Conservation (phyloP, 1,139 yeast species). For the Diutina ranongensis region DNA sequence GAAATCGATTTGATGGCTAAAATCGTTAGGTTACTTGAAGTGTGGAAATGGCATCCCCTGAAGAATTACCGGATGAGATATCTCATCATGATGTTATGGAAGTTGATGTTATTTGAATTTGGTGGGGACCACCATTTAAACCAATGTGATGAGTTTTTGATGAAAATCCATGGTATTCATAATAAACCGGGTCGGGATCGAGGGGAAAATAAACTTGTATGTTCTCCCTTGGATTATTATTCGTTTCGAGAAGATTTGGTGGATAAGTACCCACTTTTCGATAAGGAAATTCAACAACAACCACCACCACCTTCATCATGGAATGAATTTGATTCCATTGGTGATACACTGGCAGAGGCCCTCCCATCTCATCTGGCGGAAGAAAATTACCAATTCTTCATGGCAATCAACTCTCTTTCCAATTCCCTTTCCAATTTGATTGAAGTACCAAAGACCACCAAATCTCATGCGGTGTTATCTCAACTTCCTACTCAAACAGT, state of each 20-base stretch:
- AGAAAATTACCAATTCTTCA: conserved; percentile 20
- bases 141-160: conserved; percentile 39
- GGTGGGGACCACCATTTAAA: conserved; percentile 41
- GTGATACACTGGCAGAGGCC: background rate
- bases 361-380: conserved; percentile 4
- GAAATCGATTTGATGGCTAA: background rate
- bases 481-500: conserved; percentile 52
- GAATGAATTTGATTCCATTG: background rate
- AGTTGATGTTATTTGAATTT: conserved; percentile 48
- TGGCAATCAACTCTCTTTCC: conserved; percentile 33
- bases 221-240: conserved; percentile 73
- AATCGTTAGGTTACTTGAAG: conserved; percentile 32
- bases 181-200: conserved; percentile 16
- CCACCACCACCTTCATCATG: background rate
- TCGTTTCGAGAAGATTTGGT: conserved; percentile 65
- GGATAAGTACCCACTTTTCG: conserved; percentile 52
- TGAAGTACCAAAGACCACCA: conserved; percentile 47
- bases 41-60: conserved; percentile 49
- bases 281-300: background rate
- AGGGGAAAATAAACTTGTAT: conserved; percentile 22
- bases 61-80: conserved; percentile 30
- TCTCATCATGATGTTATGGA: conserved; percentile 44
- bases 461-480: conserved; percentile 40
- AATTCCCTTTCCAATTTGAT: conserved; percentile 46
- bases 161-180: conserved; percentile 30